Evolutionary conservation across 139 green algal genomes (phyloP), one percentile per base, ranked within the genome.

Genomic region (Chlorella sp.): DNA sequence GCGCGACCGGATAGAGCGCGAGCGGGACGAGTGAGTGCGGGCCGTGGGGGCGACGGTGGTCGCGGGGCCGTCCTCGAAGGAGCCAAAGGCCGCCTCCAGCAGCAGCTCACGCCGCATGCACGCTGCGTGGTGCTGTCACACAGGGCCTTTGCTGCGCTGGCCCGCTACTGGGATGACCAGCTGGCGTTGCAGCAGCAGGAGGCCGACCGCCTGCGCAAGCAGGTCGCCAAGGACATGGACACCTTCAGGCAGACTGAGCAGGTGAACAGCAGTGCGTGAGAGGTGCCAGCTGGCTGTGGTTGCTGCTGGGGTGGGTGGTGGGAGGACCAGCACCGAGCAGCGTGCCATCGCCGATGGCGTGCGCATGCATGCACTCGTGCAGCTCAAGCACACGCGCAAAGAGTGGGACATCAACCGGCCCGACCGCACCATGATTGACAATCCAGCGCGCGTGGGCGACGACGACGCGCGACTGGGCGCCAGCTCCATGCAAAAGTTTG

Each of bases 391-490:
- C 63, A 90, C 87, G 0, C 74, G 74, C 2, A 64, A 78, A 33
- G 88, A 93, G 33, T 93, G 88, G 88, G 88, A 93, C 72, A 70
- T 93, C 10, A 92, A 91, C 74, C 78, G 87, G 0, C 86, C 86
- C 5, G 88, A 92, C 59, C 78, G 64, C 42, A 80, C 86, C 64
- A 69, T 59, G 3, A 74, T 91, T 27, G 86, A 88, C 31, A 34
- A 61, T 26, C 86, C 89, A 34, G 86, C 86, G 0, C 85, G 89
- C 5, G 49, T 88, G n/a, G 83, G 85, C 2, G 89, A 94, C 63
- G 74, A 85, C 6, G 89, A 94, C 67, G 29, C 55, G 0, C 73
- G 86, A 2, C 83, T 85, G 35, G 89, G 89, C 1, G 62, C 84
- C 22, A 73, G 83, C 26, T 89, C 81, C 0, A 62, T 91, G 61